Base-by-base conservation (phyloP, 1,284 basidiomycete species). In the Boletus sp. region DNA sequence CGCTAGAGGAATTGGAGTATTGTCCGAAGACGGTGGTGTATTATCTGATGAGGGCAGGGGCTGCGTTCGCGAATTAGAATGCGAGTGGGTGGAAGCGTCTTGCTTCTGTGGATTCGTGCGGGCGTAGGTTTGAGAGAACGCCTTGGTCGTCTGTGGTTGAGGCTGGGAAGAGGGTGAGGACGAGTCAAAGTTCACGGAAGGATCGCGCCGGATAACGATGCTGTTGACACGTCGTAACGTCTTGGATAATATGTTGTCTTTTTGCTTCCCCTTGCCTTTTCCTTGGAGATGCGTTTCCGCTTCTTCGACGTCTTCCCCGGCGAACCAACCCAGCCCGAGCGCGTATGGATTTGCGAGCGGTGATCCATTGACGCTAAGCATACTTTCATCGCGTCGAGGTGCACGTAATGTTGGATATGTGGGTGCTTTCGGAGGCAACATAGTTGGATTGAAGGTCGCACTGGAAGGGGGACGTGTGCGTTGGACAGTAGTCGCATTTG, bases 341-440 rank as follows among this genome's bases (percentile, higher is more conserved):
- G 84, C 79, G 66, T 87, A 87, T 1, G 90, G 90, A 69, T 91
- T 91, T 11, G 87, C 83, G 13, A 92, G 78, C 0, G 90, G 91
- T 1, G 89, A 90, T 6, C 90, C 90, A 61, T 93, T 92, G 25
- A 88, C 74, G 67, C 88, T 90, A 53, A 92, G 80, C 83, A 92
- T 83, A 65, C 78, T 84, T 72, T 92, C 90, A 64, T 90, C 84
- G 66, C 80, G 83, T 53, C 87, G 82, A 11, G 89, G 88, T 70
- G 84, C 71, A 21, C 83, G 81, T 61, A 80, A 63, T 7, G 67
- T 52, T 6, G 89, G 89, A 66, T 85, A 90, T 31, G 79, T 78
- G 10, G 89, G 84, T 21, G 84, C 83, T 59, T 88, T 87, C 1
- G 85, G 71, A 14, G 80, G 85, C 25, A 73, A n/a, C 65, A 91